Base-by-base conservation (phyloP, 1,284 basidiomycete genomes). In the Apiotrichum sp. region DNA sequence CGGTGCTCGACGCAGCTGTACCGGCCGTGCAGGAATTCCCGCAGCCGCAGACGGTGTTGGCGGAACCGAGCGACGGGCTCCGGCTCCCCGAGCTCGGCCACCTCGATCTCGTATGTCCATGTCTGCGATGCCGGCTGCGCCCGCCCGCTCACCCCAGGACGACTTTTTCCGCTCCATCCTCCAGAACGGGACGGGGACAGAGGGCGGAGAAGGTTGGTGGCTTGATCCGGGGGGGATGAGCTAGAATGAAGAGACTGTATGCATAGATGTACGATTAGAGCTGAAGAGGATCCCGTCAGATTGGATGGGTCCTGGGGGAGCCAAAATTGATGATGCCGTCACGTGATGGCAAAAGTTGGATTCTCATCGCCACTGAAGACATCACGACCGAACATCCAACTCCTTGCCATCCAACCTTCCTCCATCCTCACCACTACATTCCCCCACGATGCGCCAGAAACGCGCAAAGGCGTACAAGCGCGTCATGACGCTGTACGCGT, bases 401-500 rank as follows among this genome's bases (percentile, higher is more conserved):
- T 39, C 10, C 10, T 39, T 39, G 38, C 32, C 11, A 36, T 33
- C 34, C 13, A n/a, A n/a, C 36, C 16, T 16, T 47, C 50, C 29
- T 50, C 29, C 45, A 43, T 38, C 4, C 38, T 14, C 48, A 49
- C 7, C 29, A 47, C 43, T 38, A 35, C 45, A 33, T 6, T 33
- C 39, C 31, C 39, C 48, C 16, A 6, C 65, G 57, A 97, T 97
- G 93, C 81, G 91, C 58, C 89, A 93, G 78, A 93, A 90, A 77
- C 81, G 93, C 70, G 88, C 91, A 46, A 97, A 97, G 77, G 83
- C 85, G 1, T 95, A 95, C 76, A 84, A 86, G 68, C 90, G 91
- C 70, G 86, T 93, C 48, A 96, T 97, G 91, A 81, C 84, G 39
- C 78, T 92, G 48, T 96, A 96, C 72, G 83, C 80, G 53, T 81